phyloP scores from a whole-genome alignment of 2,329 filamentous ascomycete genomes.

The Drechmeria coniospora region DNA sequence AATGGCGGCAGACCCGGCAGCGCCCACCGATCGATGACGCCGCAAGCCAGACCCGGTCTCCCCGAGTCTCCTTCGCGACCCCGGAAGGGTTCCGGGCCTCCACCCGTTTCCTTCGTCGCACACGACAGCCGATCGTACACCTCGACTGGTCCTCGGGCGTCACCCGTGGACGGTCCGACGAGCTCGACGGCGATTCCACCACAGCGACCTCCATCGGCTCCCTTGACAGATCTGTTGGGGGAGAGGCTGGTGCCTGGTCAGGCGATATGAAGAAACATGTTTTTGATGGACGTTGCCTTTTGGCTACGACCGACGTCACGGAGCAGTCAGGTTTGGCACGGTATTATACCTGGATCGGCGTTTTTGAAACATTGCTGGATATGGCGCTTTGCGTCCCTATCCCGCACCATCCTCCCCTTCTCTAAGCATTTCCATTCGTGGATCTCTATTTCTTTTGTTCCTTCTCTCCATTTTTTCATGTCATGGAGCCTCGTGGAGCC shows the following conservation, averaged over 20 bases:
- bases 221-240: constrained; percentile 27
- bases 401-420: too few species aligned
- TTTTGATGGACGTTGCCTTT: neutral
- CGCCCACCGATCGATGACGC: constrained; percentile 23
- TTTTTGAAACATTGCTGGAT: too few species aligned
- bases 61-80: constrained; percentile 3
- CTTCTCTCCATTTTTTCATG: constrained; percentile 21
- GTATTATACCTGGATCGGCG: too few species aligned
- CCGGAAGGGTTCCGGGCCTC: constrained; percentile 12
- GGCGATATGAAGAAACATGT: constrained; percentile 22
- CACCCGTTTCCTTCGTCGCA: constrained; percentile 27
- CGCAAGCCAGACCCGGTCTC: constrained; percentile 15
- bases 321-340: neutral
- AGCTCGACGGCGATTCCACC: too few species aligned
- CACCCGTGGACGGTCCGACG: too few species aligned
- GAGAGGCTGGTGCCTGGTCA: constrained; percentile 43
- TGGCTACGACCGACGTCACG: neutral
- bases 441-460: too few species aligned
- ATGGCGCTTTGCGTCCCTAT: too few species aligned
- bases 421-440: constrained; percentile 8
- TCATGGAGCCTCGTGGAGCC: too few species aligned
- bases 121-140: constrained; percentile 16
- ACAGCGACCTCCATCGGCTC: constrained; percentile 21
- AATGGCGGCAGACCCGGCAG: constrained; percentile 12
- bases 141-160: constrained; percentile 16